Evolutionary conservation across 768 basidiomycete genomes (phyloP).

Genomic region (Serendipita indica): DNA sequence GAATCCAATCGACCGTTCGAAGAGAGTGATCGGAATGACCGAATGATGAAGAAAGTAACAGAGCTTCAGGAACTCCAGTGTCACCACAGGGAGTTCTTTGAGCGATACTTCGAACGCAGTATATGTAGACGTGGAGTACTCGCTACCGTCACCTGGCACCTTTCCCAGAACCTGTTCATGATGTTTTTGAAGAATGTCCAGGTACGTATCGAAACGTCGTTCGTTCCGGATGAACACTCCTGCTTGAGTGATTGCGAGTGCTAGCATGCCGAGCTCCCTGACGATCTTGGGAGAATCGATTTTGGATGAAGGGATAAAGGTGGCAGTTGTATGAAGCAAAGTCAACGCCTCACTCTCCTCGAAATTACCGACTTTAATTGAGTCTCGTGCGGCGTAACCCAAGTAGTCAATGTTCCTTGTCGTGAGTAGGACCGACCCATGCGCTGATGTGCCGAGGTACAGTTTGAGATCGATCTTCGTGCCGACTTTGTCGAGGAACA

Average conservation of each 20-base stretch:
- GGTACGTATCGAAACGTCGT: neutral
- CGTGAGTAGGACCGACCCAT: neutral
- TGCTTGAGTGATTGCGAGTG: neutral
- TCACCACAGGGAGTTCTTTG: neutral
- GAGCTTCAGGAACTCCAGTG: neutral
- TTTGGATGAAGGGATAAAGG: neutral
- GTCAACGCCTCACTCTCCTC: neutral
- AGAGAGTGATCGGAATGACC: neutral
- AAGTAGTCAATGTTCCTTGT: neutral
- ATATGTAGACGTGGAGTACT: neutral
- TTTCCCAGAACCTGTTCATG: neutral
- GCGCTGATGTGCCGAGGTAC: neutral
- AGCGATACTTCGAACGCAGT: neutral
- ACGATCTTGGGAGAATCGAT: neutral
- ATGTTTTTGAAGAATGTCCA: neutral
- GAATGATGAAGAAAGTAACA: neutral
- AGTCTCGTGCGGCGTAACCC: neutral
- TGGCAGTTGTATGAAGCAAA: neutral
- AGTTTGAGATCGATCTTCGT: neutral
- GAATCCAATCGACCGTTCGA: neutral
- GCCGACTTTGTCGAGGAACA: neutral
- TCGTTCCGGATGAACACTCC: neutral
- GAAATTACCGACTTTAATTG: neutral
- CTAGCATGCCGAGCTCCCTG: neutral
- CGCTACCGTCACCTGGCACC: neutral